These are phyloP conservation scores for Barbatosphaeria neglecta DNA, from an alignment of 495 filamentous ascomycete species.

Conservation along the genomic window DNA sequence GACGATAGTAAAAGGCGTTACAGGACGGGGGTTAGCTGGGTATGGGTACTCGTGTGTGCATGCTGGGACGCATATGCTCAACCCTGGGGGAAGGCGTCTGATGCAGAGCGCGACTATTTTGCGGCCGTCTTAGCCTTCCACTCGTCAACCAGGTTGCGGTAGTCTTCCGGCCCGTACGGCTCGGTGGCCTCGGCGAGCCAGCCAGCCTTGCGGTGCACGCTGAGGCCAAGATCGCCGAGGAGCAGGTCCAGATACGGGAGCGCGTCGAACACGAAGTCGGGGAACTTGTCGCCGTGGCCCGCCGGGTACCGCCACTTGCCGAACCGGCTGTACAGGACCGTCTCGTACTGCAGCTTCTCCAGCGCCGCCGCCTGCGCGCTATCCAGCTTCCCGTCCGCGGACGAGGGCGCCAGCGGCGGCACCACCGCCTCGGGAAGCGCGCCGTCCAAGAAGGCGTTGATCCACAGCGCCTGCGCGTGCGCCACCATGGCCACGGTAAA, in stretches of 20 bases:
- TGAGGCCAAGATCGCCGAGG: conserved; percentile 51
- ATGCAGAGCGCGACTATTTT: neutral
- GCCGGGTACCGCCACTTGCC: conserved; percentile 57
- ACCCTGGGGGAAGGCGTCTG: too few species aligned
- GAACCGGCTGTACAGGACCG: conserved; percentile 53
- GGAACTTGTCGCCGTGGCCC: conserved; percentile 50
- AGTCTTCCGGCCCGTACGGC: conserved; percentile 50
- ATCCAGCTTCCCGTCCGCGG: neutral
- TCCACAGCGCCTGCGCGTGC: conserved; percentile 63
- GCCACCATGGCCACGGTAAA: conserved; percentile 52
- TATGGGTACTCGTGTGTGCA: too few species aligned
- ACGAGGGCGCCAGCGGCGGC: conserved; percentile 2
- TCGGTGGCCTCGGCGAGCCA: conserved; percentile 40
- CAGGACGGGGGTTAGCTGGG: too few species aligned
- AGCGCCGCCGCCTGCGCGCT: conserved; percentile 11
- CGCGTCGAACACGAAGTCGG: conserved; percentile 66
- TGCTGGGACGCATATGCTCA: too few species aligned
- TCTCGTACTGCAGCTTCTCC: conserved; percentile 35
- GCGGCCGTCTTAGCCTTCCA: conserved; percentile 20
- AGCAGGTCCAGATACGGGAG: conserved; percentile 69
- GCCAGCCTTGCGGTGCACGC: conserved; percentile 27
- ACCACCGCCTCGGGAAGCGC: conserved; percentile 15
- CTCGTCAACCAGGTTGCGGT: conserved; percentile 47
- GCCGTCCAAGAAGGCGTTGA: conserved; percentile 46
- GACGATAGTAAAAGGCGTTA: too few species aligned